Percentiles rank a stretch among this genome's conserved stretches.
Conservation (phyloP, 805 yeast species). For the Ogataea zsoltii region DNA sequence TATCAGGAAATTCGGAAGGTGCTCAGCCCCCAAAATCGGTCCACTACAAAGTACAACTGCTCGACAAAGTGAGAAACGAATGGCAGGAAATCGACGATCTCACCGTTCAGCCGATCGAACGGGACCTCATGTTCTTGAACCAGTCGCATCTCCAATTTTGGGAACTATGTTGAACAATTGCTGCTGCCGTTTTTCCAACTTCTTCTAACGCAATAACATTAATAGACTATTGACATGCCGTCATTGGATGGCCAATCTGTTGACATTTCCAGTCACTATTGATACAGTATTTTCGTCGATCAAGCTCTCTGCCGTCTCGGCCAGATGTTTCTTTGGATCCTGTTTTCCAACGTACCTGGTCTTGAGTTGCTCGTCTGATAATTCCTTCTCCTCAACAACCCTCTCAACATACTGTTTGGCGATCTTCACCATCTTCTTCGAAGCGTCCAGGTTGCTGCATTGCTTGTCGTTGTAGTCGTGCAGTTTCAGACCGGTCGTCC, state of each 20-base stretch:
- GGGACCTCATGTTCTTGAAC: conserved; percentile 59
- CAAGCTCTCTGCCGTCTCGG: conserved; percentile 80
- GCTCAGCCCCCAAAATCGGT: neutral
- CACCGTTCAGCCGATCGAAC: conserved; percentile 45
- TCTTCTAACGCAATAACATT: neutral
- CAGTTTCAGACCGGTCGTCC: conserved; percentile 90
- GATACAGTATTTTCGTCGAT: conserved; percentile 91
- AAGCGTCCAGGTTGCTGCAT: conserved; percentile 67
- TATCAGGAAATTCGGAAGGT: neutral
- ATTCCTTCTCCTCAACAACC: conserved; percentile 88
- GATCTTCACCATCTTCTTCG: conserved; percentile 80
- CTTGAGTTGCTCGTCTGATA: conserved; percentile 83
- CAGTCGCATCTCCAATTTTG: conserved; percentile 71
- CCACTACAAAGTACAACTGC: conserved; percentile 52
- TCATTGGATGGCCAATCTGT: conserved; percentile 90
- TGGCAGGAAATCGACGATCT: conserved; percentile 67
- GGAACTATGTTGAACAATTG: conserved; percentile 40
- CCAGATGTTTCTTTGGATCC: conserved; percentile 96
- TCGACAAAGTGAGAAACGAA: conserved; percentile 38
- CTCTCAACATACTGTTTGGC: conserved; percentile 88
- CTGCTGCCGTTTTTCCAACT: no score
- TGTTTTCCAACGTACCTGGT: conserved; percentile 98
- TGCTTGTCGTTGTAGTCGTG: conserved; percentile 78
- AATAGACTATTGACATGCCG: conserved; percentile 50
- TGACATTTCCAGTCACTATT: conserved; percentile 84